Evolutionary conservation across 164 flowering plant genomes (phyloP).

Genomic region (Euptelea pleiosperma): DNA sequence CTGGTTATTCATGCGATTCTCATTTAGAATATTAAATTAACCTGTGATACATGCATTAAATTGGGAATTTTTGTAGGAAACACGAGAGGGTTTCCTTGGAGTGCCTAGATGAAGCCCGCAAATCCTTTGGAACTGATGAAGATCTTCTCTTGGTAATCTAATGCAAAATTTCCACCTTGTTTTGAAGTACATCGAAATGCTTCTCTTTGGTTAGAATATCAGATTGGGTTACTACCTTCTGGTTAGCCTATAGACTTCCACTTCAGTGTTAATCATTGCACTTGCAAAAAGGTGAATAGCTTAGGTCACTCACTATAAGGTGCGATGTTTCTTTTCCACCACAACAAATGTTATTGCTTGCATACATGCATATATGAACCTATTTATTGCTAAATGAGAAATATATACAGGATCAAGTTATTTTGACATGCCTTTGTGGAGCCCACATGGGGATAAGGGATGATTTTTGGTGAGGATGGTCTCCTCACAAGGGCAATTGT

Average conservation of each 20-base stretch:
- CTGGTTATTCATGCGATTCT: neutral
- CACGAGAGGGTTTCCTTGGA: constrained; percentile 52
- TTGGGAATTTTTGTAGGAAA: constrained; percentile 45
- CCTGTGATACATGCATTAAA: neutral
- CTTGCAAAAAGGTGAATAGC: neutral
- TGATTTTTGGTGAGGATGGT: too few relatives aligned
- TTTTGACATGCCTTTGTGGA: too few relatives aligned
- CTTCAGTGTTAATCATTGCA: neutral
- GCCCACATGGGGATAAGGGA: too few relatives aligned
- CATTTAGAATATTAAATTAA: neutral
- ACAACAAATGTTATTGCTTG: too few relatives aligned
- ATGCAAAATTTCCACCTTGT: neutral
- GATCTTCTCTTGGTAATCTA: constrained; percentile 82
- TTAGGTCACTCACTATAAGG: neutral
- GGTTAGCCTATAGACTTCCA: neutral
- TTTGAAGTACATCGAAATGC: neutral
- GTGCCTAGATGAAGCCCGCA: constrained; percentile 83
- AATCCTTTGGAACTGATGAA: constrained; percentile 95
- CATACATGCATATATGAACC: too few relatives aligned
- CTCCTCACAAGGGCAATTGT: too few relatives aligned
- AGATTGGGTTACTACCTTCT: constrained; percentile 1
- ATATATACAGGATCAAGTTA: too few relatives aligned
- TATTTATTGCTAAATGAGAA: too few relatives aligned
- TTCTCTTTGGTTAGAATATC: neutral
- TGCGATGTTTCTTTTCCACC: neutral